Evolutionary conservation across 108 stramenopile genomes (phyloP), one percentile per base, ranked within the genome.

Genomic region (Cafeteria roenbergensis): DNA sequence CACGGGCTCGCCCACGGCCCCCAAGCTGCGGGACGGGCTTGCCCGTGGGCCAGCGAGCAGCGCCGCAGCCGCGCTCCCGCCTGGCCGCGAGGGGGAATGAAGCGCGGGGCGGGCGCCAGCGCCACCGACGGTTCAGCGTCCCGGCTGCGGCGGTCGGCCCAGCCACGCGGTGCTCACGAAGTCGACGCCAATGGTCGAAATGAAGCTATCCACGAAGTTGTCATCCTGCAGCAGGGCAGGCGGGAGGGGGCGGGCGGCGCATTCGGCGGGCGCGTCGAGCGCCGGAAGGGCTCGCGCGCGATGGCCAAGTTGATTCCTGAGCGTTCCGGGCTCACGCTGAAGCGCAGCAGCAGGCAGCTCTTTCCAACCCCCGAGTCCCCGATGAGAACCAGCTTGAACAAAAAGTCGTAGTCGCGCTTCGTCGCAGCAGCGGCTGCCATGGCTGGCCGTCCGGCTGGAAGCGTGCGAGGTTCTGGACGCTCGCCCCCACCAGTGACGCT

Each of bases 141-240:
- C 12, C 38, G 38, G 9, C 9, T 4, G 12, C 9, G 4, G 38
- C 4, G 38, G 12, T 9, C 38, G 12, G 12, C 38, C 9, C 12
- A 12, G 12, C 38, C 4, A 42, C 12, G 4, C 38, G n/a, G n/a
- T n/a, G n/a, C n/a, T n/a, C 65, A 91, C 87, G 80, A 99, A 99
- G 79, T 99, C 97, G 14, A 99, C 97, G 32, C 97, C 97, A 74
- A 99, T 99, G 26, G 97, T 99, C 66, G 90, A 91, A 75, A 95
- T 95, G 76, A 93, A 95, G 26, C 87, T 91, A 68, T 99, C 97
- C 25, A 93, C 93, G 71, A 95, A 99, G 17, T 91, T 89, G 73
- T 95, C 94, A 74, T 99, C 97, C 85, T 53, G 52, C 52, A 53
- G 2, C 24, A 24, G 2, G 24, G 52, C 52, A 24, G 2, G 2